Base-by-base conservation (phyloP, 2,329 filamentous ascomycete species). In the Aphanocladium album region DNA sequence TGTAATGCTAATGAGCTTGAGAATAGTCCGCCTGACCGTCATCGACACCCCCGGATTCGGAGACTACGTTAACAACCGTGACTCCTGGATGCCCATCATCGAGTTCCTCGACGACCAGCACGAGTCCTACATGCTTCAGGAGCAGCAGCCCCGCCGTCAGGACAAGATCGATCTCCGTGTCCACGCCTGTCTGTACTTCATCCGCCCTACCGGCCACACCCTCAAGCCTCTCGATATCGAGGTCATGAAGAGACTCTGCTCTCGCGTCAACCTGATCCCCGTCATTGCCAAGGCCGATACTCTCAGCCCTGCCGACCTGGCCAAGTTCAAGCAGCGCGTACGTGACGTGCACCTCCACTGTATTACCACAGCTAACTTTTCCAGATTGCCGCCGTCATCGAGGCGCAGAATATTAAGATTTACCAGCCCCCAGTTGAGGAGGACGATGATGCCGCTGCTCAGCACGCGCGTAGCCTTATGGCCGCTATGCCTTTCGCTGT, bases 71-170 rank as follows among this genome's bases (percentile, higher is more conserved):
- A 99, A 99, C 89, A 99, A 99, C 86, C 90, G 93, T 74, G 95
- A 99, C 79, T 98, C 95, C 65, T 99, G 95, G 95, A 96, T 96
- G 85, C 95, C 95, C 75, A 98, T 99, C 75, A 98, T 99, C 78
- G 95, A 99, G 80, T 99, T 99, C 83, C 85, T 99, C 72, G 95
- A 99, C 79, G 95, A 99, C 80, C 95, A 99, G 85, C 96, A 99
- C 78, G 95, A 99, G 84, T 99, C 95, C 41, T 99, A 99, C 80
- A 99, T 99, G 95, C 85, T 99, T 75, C 95, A 99, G 83, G 95
- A 99, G 86, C 95, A 99, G 80, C 95, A 99, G 81, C 95, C 96
- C 70, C 91, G 91, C 79, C 92, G 95, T 73, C 88, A 89, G 72
- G 95, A 99, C 83, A 99, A 98, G 86, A 99, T 99, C 72, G 95